These are phyloP conservation scores for Ophiostoma ips DNA, from an alignment of 2,329 filamentous ascomycete species.

Conservation along the genomic window DNA sequence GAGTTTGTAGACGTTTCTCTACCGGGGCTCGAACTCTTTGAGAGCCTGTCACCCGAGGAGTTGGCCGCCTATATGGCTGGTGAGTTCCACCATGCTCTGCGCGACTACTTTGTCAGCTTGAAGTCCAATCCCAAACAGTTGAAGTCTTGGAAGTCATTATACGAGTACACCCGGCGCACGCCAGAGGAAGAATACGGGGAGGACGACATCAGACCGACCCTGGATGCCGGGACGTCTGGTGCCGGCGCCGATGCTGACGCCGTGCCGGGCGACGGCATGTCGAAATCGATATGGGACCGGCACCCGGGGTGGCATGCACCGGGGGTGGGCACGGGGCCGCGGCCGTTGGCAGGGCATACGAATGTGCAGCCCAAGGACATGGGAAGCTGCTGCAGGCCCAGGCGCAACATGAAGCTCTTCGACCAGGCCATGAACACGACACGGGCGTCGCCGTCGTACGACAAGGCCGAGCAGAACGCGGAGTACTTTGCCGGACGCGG, in stretches of 20 bases:
- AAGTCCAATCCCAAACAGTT: neutral
- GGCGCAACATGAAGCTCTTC: neutral
- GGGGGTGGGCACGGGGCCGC: neutral
- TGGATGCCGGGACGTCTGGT: too few relatives aligned
- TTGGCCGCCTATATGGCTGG: conserved; percentile 18
- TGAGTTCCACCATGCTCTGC: conserved; percentile 37
- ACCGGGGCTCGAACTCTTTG: conserved; percentile 27
- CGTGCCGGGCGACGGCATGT: too few relatives aligned
- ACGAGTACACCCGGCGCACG: neutral
- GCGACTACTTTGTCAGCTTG: neutral
- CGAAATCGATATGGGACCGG: neutral
- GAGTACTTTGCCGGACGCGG: conserved; percentile 35
- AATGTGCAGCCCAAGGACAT: neutral
- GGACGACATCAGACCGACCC: neutral
- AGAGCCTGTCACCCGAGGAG: neutral
- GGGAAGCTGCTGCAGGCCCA: neutral
- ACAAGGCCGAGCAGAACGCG: neutral
- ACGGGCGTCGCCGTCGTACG: conserved; percentile 23
- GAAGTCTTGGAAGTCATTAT: neutral
- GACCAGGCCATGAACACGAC: neutral
- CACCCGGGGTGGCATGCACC: neutral
- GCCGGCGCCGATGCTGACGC: too few relatives aligned
- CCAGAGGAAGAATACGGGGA: neutral
- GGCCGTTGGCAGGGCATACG: neutral
- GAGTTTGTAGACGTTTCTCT: conserved; percentile 26